Evolutionary conservation across 2,329 filamentous ascomycete species (phyloP).

Genomic region (Trichoderma simmonsii): DNA sequence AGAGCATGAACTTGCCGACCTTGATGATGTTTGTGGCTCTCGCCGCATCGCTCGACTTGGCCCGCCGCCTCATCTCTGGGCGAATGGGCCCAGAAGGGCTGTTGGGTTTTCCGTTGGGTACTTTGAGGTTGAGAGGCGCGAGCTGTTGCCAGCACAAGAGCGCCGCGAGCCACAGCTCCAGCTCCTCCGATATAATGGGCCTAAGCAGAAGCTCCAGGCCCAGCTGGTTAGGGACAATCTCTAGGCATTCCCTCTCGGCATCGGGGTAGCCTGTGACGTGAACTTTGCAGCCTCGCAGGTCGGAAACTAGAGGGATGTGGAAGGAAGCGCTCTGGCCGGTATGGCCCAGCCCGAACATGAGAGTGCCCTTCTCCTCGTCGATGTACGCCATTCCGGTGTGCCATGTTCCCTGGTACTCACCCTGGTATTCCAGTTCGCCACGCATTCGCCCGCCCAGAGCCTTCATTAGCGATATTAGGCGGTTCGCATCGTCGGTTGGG

Average conservation of each 20-base stretch:
- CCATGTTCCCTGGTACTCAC: constrained; percentile 61
- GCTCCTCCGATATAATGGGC: constrained; percentile 61
- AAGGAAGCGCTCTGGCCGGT: constrained; percentile 63
- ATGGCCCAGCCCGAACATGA: constrained; percentile 61
- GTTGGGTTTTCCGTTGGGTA: constrained; percentile 38
- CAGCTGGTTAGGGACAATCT: constrained; percentile 50
- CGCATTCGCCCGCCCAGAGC: constrained; percentile 75
- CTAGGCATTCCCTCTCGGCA: constrained; percentile 47
- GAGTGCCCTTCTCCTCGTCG: constrained; percentile 68
- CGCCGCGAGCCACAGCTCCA: constrained; percentile 77
- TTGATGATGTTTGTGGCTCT: constrained; percentile 76
- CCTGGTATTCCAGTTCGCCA: constrained; percentile 71
- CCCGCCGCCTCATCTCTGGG: constrained; percentile 44
- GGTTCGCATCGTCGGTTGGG: constrained; percentile 65
- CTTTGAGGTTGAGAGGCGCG: constrained; percentile 54
- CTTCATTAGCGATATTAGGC: constrained; percentile 73
- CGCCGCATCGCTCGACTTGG: constrained; percentile 32
- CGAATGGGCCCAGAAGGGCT: constrained; percentile 37
- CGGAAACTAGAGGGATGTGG: constrained; percentile 65
- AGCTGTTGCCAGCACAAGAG: constrained; percentile 79
- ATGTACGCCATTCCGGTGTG: constrained; percentile 71
- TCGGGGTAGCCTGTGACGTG: constrained; percentile 51
- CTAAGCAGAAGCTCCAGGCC: constrained; percentile 62
- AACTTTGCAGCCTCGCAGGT: constrained; percentile 72
- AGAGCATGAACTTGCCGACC: constrained; percentile 84